These are phyloP conservation scores for Tricharina praecox DNA, from an alignment of 495 filamentous ascomycete species.

Conservation along the genomic window DNA sequence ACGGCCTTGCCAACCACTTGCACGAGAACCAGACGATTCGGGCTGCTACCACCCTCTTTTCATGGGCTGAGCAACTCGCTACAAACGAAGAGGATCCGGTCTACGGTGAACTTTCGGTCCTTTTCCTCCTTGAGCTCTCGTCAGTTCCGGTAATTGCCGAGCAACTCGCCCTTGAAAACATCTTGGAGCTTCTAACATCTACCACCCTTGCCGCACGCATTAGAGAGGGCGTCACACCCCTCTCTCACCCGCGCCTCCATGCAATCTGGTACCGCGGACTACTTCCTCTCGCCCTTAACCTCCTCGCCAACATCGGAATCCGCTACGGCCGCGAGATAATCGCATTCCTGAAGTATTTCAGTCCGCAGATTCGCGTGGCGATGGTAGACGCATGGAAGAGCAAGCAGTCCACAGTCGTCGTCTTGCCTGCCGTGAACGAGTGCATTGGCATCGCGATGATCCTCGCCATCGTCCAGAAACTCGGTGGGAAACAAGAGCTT, in stretches of 20 bases:
- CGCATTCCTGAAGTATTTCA: conserved; percentile 43
- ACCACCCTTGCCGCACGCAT: conserved; percentile 58
- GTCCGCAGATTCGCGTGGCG: conserved; percentile 12
- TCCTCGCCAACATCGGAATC: conserved; percentile 62
- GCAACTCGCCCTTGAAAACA: conserved; percentile 67
- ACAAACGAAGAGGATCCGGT: conserved; percentile 64
- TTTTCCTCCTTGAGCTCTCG: conserved; percentile 78
- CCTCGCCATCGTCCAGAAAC: conserved; percentile 18
- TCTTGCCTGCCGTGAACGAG: conserved; percentile 21
- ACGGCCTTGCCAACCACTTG: conserved; percentile 46
- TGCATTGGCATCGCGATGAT: conserved; percentile 22
- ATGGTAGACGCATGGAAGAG: conserved; percentile 17
- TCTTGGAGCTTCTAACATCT: conserved; percentile 59
- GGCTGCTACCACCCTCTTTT: conserved; percentile 72
- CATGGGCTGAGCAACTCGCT: conserved; percentile 70
- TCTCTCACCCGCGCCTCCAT: conserved; percentile 40
- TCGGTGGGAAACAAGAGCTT: conserved; percentile 15
- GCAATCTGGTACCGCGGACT: conserved; percentile 77
- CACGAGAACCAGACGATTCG: conserved; percentile 47
- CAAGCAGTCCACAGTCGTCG: conserved; percentile 13
- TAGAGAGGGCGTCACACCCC: conserved; percentile 49
- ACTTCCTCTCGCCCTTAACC: conserved; percentile 75
- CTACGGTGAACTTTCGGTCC: conserved; percentile 74
- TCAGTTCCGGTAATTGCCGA: conserved; percentile 68
- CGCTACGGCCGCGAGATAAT: conserved; percentile 67